A percentile compares a stretch with the other conserved stretches of the same genome.
phyloP scores from a whole-genome alignment of 2,329 filamentous ascomycete species.

The Malbranchea zuffiana region DNA sequence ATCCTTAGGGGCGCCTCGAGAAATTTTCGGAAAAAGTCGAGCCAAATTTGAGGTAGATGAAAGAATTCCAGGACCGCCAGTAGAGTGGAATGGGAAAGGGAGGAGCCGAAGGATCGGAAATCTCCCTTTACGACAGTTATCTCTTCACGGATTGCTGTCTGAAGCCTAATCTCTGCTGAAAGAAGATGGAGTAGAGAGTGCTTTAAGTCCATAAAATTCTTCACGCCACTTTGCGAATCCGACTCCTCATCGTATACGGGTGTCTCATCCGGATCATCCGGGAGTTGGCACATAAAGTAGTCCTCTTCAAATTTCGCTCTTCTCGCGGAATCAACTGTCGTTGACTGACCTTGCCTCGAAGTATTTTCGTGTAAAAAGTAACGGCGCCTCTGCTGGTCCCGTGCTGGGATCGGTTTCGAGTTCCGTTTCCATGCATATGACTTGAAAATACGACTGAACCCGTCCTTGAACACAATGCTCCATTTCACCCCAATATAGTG shows the following conservation, averaged over 20 bases:
- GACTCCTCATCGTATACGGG: constrained; percentile 32
- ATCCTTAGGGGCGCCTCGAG: constrained; percentile 51
- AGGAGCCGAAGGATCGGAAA: constrained; percentile 49
- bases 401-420: constrained; percentile 25
- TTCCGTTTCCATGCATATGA: constrained; percentile 35
- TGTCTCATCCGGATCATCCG: constrained; percentile 29
- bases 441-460: constrained; percentile 29
- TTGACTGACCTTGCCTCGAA: constrained; percentile 11
- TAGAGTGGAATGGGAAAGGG: constrained; percentile 50
- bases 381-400: constrained; percentile 33
- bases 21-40: constrained; percentile 49
- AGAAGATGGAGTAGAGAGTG: constrained; percentile 48
- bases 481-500: constrained; percentile 46
- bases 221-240: constrained; percentile 23
- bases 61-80: constrained; percentile 48
- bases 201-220: constrained; percentile 40
- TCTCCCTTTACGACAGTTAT: constrained; percentile 48
- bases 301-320: constrained; percentile 32
- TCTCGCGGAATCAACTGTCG: constrained; percentile 24
- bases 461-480: constrained; percentile 38
- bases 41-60: constrained; percentile 46
- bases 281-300: constrained; percentile 49
- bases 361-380: constrained; percentile 33
- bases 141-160: constrained; percentile 38
- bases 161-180: constrained; percentile 45